phyloP scores from a whole-genome alignment of 139 green algal species.

The Ettlia oleoabundans region DNA sequence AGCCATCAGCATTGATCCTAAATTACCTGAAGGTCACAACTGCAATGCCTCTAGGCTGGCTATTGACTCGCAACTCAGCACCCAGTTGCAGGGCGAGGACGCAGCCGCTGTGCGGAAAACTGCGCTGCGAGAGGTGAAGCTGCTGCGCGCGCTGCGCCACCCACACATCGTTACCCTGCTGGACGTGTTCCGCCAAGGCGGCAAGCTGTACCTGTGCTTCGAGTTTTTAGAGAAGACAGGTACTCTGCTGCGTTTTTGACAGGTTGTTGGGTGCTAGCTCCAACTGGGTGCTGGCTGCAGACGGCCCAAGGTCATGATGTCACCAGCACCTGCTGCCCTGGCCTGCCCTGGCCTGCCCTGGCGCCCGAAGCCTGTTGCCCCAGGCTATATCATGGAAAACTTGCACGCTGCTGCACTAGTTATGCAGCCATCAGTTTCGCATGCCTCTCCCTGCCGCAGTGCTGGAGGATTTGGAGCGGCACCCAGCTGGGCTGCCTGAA shows the following conservation, averaged over 20 bases:
- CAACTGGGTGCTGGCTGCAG: not conserved
- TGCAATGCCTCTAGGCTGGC: no score
- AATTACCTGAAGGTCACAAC: no score
- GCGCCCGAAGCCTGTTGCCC: no score
- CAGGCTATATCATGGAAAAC: no score
- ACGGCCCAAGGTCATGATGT: no score
- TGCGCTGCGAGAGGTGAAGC: conserved; percentile 86
- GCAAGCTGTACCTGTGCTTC: conserved; percentile 93
- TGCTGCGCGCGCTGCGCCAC: conserved; percentile 70
- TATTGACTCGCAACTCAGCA: no score
- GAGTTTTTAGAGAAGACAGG: conserved; percentile 82
- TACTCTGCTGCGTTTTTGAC: not conserved
- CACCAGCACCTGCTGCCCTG: no score
- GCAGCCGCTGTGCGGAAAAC: conserved; percentile 71
- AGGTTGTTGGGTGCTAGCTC: not conserved
- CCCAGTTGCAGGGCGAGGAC: no score
- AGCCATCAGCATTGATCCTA: no score
- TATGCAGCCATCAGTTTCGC: not conserved
- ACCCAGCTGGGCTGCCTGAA: conserved; percentile 21
- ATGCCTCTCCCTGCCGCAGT: conserved; percentile 1
- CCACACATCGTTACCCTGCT: conserved; percentile 90
- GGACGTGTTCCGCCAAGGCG: conserved; percentile 85
- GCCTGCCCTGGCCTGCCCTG: no score
- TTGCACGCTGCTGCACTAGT: not conserved
- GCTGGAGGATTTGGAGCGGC: conserved; percentile 37